Evolutionary conservation across 2,329 filamentous ascomycete species (phyloP), one percentile per base, ranked within the genome.

Genomic region (Hypoxylon sp.): DNA sequence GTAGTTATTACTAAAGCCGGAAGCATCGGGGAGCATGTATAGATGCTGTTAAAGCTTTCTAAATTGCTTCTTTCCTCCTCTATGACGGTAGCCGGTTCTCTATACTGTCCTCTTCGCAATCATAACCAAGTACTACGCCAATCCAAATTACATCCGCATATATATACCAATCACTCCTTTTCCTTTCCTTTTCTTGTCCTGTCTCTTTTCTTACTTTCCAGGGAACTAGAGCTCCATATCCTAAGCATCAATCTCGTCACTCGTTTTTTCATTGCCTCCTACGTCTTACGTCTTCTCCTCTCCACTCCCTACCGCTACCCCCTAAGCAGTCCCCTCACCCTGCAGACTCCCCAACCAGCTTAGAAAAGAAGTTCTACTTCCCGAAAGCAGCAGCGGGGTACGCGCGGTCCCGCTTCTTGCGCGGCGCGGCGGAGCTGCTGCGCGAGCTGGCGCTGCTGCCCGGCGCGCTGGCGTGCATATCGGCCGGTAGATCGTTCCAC

Each of bases 401-500:
- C 0, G 86, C 81, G 56, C 89, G 82, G 65, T 90, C 87, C 70
- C 83, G 85, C 83, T 87, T 89, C 79, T 87, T 89, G 43, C 84
- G 79, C 17, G 76, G 80, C 19, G 76, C 80, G 2, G 81, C 77
- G 1, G 85, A 87, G 76, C 84, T 89, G 75, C 87, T 89, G 52
- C 87, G 81, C 30, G 87, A 89, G 74, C 84, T 88, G 1, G 83
- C 77, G 19, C 78, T 78, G 2, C 83, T 85, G 0, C 69, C 75
- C 1, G 76, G 68, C 46, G 79, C 77, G 41, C 78, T 77, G 17
- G 48, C 45, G 57, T 75, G 72, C 86, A 90, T 89, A 56, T 90
- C 88, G 9, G 82, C 81, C 0, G 89, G 89, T 9, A 91, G 74
- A 74, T 91, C 89, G 78, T 91, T 91, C 89, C 89, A 91, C 74